Evolutionary conservation across 2,329 filamentous ascomycete genomes (phyloP).

Genomic region (Alternaria gaisen): DNA sequence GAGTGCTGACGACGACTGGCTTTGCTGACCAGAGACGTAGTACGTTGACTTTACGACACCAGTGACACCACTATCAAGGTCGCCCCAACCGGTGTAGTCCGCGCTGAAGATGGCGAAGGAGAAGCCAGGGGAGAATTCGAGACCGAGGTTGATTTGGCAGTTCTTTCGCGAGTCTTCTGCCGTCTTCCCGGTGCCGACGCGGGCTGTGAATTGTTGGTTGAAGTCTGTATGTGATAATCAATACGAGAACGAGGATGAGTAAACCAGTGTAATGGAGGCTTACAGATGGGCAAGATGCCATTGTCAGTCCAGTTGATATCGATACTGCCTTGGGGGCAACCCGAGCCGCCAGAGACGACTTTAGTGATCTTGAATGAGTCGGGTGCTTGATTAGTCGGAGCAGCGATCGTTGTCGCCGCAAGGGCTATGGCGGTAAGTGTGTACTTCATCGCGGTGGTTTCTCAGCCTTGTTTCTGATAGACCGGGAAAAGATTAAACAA

Average conservation of each 20-base stretch:
- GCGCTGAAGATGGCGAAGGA: conserved; percentile 47
- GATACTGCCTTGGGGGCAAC: conserved; percentile 49
- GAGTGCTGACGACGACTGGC: conserved; percentile 33
- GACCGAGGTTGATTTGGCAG: conserved; percentile 50
- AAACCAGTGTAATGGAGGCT: conserved; percentile 2
- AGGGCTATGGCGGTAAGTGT: conserved; percentile 34
- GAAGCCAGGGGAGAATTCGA: conserved; percentile 49
- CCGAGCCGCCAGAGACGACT: conserved; percentile 44
- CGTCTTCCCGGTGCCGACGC: conserved; percentile 34
- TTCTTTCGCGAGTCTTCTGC: conserved; percentile 47
- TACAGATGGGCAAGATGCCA: conserved; percentile 45
- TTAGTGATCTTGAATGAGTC: conserved; percentile 44
- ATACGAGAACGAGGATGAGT: not conserved
- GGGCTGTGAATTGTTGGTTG: conserved; percentile 43
- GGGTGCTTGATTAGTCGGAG: conserved; percentile 29
- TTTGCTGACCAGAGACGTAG: conserved; percentile 48
- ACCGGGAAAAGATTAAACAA: not conserved
- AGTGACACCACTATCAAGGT: conserved; percentile 48
- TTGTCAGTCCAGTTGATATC: conserved; percentile 45
- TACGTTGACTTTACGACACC: conserved; percentile 47
- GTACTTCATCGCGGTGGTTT: conserved; percentile 35
- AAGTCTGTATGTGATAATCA: conserved; percentile 33
- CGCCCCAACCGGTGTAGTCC: conserved; percentile 48
- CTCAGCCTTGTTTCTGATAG: not conserved
- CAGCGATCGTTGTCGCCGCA: conserved; percentile 33